These are phyloP conservation scores for Rosellinia necatrix DNA, from an alignment of 2,329 filamentous ascomycete genomes.

Conservation along the genomic window DNA sequence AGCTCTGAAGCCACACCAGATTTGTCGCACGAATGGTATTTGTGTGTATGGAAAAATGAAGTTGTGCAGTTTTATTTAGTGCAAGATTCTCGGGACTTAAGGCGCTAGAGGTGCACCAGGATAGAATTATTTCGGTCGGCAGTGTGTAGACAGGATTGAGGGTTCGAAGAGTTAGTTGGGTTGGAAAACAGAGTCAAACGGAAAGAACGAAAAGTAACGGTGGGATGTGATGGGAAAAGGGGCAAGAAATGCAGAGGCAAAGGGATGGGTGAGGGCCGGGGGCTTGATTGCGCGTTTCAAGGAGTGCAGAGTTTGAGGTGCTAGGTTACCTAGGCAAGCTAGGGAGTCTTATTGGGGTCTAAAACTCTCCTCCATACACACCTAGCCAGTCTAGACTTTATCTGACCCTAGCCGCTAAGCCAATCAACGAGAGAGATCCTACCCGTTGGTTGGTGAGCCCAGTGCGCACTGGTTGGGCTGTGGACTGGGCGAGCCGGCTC, in stretches of 20 bases:
- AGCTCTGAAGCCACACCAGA: too few relatives aligned
- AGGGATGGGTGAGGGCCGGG: slow-evolving; percentile 29
- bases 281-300: slow-evolving; percentile 39
- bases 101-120: too few relatives aligned
- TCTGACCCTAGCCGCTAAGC: slow-evolving; percentile 5
- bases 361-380: slow-evolving; percentile 33
- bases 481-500: slow-evolving; percentile 13
- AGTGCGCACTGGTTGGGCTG: slow-evolving; percentile 32
- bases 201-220: too few relatives aligned
- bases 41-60: too few relatives aligned
- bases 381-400: slow-evolving; percentile 25
- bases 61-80: too few relatives aligned
- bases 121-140: too few relatives aligned
- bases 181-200: too few relatives aligned
- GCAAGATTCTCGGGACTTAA: too few relatives aligned
- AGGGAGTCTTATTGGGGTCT: slow-evolving; percentile 33
- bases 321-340: slow-evolving; percentile 30
- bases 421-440: slow-evolving; percentile 29
- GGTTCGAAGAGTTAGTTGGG: too few relatives aligned
- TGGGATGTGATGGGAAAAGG: slow-evolving; percentile 30
- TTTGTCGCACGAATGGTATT: too few relatives aligned
- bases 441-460: slow-evolving; percentile 28
- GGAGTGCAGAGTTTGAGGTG: slow-evolving; percentile 35
- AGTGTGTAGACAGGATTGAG: too few relatives aligned
- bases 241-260: slow-evolving; percentile 8